Percentiles rank a stretch among this genome's conserved stretches.
phyloP scores from a whole-genome alignment of 768 basidiomycete genomes.

The Mycena galopus region DNA sequence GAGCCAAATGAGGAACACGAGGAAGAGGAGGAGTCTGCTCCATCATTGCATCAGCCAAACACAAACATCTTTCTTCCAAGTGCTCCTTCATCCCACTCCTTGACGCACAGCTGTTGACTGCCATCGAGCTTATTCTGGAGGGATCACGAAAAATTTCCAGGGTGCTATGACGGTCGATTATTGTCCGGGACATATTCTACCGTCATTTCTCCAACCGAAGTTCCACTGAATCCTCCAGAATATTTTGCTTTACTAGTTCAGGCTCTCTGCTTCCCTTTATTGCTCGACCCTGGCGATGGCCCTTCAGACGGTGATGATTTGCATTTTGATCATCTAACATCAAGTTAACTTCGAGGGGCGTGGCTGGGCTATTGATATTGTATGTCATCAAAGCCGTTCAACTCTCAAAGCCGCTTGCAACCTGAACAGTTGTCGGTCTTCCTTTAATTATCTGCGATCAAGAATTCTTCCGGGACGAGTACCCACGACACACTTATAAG shows the following conservation, averaged over 20 bases:
- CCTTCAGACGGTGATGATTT: conserved; percentile 12
- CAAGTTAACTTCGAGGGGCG: conserved; percentile 32
- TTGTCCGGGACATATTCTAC: conserved; percentile 31
- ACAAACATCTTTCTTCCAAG: neutral
- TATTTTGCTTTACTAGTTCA: conserved; percentile 4
- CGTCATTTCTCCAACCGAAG: conserved; percentile 29
- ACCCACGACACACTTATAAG: conserved; percentile 27
- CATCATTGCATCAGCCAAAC: neutral
- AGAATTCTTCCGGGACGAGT: conserved; percentile 20
- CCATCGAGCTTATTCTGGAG: conserved; percentile 8
- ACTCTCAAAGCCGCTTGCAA: conserved; percentile 25
- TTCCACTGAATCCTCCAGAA: conserved; percentile 6
- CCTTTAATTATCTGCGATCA: conserved; percentile 30
- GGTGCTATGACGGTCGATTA: conserved; percentile 36
- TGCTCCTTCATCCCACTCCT: neutral
- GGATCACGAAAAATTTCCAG: neutral
- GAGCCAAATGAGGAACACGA: neutral
- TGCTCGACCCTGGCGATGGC: conserved; percentile 24
- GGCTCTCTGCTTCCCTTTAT: neutral
- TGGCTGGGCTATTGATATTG: conserved; percentile 26
- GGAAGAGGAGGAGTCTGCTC: neutral
- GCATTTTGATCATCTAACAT: conserved; percentile 29
- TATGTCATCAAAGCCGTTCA: conserved; percentile 24
- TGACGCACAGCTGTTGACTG: conserved; percentile 11
- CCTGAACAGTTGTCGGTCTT: conserved; percentile 30